Evolutionary conservation across 2,329 filamentous ascomycete genomes (phyloP).

Genomic region (Herpotrichia juniperi): DNA sequence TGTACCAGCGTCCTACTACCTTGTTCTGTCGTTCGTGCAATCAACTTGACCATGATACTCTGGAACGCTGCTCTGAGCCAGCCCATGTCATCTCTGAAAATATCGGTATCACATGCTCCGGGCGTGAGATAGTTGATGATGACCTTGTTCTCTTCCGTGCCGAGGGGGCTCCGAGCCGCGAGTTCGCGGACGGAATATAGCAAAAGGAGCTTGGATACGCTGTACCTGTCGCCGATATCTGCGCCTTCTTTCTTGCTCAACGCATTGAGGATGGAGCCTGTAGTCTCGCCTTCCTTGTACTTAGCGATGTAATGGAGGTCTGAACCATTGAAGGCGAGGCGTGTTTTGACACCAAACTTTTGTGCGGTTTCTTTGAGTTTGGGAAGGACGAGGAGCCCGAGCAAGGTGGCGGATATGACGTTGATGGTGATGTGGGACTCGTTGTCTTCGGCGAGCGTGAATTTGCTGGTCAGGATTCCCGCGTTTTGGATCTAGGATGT

Average conservation of each 20-base stretch:
- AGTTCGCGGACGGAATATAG: neutral
- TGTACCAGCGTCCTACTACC: neutral
- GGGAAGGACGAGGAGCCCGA: neutral
- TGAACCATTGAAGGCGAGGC: neutral
- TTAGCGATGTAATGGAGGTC: neutral
- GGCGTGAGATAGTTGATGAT: neutral
- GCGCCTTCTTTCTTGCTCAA: neutral
- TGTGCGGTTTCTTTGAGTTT: neutral
- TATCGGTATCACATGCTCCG: neutral
- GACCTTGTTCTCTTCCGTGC: neutral
- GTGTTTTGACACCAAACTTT: neutral
- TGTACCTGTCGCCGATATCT: neutral
- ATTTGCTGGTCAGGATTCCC: conserved; percentile 23
- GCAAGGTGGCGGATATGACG: neutral
- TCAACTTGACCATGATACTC: neutral
- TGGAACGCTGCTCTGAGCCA: neutral
- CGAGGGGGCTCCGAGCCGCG: neutral
- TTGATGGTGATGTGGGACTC: neutral
- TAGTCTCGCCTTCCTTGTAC: neutral
- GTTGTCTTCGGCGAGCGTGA: neutral
- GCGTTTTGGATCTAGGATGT: conserved; percentile 45
- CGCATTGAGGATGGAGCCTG: neutral
- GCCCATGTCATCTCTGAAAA: neutral
- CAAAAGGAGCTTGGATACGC: neutral
- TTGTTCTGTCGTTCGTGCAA: neutral